A percentile compares a stretch with the other conserved stretches of the same genome.
phyloP scores from a whole-genome alignment of 257 asterid species.

The Solanum etuberosum region DNA sequence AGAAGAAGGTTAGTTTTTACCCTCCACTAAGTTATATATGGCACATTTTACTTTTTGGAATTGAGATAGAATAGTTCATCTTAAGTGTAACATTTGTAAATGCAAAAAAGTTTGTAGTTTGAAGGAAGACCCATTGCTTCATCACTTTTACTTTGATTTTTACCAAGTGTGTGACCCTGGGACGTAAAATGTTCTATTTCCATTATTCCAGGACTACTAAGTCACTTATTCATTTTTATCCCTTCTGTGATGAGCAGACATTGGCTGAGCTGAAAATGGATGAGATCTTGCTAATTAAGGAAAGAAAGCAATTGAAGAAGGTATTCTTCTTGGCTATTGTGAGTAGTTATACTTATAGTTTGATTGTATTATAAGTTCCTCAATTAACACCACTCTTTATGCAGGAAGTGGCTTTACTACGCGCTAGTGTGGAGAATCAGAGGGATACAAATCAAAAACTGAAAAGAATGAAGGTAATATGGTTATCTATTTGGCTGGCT shows the following conservation, averaged over 20 bases:
- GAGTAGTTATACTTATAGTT: background rate
- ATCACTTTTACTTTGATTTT: background rate
- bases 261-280: slow-evolving; percentile 48
- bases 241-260: slow-evolving; percentile 25
- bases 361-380: background rate
- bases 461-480: slow-evolving; percentile 8
- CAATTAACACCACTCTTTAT: background rate
- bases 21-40: background rate
- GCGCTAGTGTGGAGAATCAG: background rate
- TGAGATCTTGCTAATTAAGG: slow-evolving; percentile 34
- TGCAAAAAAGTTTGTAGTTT: background rate
- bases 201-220: background rate
- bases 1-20: slow-evolving; percentile 37
- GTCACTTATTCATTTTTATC: background rate
- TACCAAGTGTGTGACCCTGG: background rate
- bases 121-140: background rate
- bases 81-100: background rate
- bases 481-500: background rate
- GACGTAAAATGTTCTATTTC: background rate
- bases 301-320: slow-evolving; percentile 52
- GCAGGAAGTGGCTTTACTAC: slow-evolving; percentile 4
- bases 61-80: background rate
- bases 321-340: slow-evolving; percentile 13
- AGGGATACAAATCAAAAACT: slow-evolving; percentile 2
- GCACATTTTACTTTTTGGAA: background rate